Conservation (phyloP, 345 rosid genomes). For the Eucalyptus brandiana region DNA sequence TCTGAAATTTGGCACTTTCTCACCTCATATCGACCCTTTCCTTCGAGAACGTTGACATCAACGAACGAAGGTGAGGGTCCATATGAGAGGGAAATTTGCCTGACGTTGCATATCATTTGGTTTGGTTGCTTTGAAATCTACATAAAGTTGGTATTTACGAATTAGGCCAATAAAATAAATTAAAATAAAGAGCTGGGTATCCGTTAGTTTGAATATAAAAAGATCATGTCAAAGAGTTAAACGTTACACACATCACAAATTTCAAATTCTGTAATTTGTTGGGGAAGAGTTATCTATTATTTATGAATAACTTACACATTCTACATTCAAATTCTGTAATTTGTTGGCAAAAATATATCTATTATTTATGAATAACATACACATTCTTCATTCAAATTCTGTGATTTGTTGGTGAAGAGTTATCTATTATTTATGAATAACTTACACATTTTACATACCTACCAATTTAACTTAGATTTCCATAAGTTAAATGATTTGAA, state of each 20-base stretch:
- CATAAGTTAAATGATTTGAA: not conserved
- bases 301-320: not conserved
- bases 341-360: not conserved
- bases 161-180: not conserved
- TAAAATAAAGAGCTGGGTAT: not conserved
- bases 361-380: not conserved
- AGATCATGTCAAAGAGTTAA: not conserved
- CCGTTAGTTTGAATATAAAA: not conserved
- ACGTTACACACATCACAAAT: not conserved
- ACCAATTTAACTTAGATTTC: not conserved
- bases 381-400: too few relatives aligned
- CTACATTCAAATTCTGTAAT: too few relatives aligned
- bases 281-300: not conserved
- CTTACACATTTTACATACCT: not conserved
- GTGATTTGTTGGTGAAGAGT: too few relatives aligned
- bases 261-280: not conserved
- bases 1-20: not conserved
- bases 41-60: not conserved
- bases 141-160: not conserved
- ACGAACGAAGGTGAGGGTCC: not conserved
- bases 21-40: not conserved
- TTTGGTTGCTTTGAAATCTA: not conserved
- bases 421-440: too few relatives aligned
- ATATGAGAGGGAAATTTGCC: not conserved
- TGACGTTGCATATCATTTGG: not conserved